phyloP scores from a whole-genome alignment of 371 early-diverging fungal genomes.

The Mortierella sp. region DNA sequence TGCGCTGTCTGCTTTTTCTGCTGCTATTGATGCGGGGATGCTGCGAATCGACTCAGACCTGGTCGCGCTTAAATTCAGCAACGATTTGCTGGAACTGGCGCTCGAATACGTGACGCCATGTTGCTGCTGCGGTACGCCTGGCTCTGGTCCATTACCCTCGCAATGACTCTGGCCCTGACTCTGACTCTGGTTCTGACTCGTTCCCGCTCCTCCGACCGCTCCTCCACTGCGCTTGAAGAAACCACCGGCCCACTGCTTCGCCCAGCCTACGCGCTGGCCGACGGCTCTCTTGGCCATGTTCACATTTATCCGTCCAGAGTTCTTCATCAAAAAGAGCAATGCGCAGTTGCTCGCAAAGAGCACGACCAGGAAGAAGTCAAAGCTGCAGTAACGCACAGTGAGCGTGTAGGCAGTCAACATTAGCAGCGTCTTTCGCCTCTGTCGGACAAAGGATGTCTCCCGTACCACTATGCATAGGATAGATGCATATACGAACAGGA shows the following conservation, averaged over 20 bases:
- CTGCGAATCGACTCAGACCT: neutral
- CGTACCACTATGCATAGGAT: constrained; percentile 31
- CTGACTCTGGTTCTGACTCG: neutral
- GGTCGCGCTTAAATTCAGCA: neutral
- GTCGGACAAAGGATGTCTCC: constrained; percentile 53
- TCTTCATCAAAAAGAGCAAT: constrained; percentile 61
- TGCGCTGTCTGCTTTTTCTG: neutral
- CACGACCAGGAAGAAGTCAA: constrained; percentile 57
- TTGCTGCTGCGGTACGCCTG: neutral
- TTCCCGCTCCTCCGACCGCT: constrained; percentile 3
- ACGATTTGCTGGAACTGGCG: neutral
- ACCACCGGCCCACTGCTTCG: constrained; percentile 60
- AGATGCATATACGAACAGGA: neutral
- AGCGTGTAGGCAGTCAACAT: constrained; percentile 49
- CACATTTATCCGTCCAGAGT: constrained; percentile 58
- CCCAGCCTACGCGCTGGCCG: constrained; percentile 59
- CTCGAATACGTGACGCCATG: neutral
- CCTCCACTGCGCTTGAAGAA: constrained; percentile 30
- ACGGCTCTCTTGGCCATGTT: constrained; percentile 60
- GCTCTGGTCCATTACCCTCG: too few relatives aligned
- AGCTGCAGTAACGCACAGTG: constrained; percentile 56
- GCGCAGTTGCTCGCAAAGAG: constrained; percentile 52
- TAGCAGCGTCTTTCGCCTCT: constrained; percentile 48
- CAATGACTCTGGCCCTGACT: too few relatives aligned
- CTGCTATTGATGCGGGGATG: neutral